Evolutionary conservation across 176 grass and related monocot species (phyloP), one percentile per base, ranked within the genome.

Genomic region (Zizania latifolia): DNA sequence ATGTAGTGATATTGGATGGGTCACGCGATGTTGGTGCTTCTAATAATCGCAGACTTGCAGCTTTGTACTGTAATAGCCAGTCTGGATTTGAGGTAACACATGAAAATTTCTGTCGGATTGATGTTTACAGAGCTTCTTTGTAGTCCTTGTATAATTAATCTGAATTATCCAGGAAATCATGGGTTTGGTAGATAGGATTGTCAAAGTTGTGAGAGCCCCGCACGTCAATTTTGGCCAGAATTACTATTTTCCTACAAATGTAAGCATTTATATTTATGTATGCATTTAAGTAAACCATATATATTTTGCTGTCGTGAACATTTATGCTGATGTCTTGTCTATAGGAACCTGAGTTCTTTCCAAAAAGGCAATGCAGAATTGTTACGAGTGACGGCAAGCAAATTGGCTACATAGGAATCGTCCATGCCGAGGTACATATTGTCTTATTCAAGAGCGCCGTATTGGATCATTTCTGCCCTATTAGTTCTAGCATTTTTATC

Each of bases 81-180:
- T 99, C 96, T 63, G 96, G 96, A 79, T 95, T 95, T 78, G 96
- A 99, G 89, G 95, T 98, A 90, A 61, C 11, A 7, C 32, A 45
- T 41, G 60, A 56, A 24, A 44, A 28, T 56, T 63, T 31, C 15
- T 77, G 15, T 38, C 12, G 43, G 10, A 33, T 13, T 23, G 33
- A 27, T 68, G 60, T 79, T 60, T 41, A 74, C 65, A 73, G 28
- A 82, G 51, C 46, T 75, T 61, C 51, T 29, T 12, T 71, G 5
- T 62, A 44, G 21, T 34, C 77, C 38, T 84, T 21, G 11, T 29
- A 12, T 73, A 61, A 76, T 51, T 19, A 23, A 32, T 65, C 28
- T 48, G 56, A 73, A 37, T 37, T 90, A 10, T 84, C 29, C 76
- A 99, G 95, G 95, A 94, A 88, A 95, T 99, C 65, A 78, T 95